A percentile compares a stretch with the other conserved stretches of the same genome.
phyloP scores from a whole-genome alignment of 331 rosid genomes.

The Arachis monticola region DNA sequence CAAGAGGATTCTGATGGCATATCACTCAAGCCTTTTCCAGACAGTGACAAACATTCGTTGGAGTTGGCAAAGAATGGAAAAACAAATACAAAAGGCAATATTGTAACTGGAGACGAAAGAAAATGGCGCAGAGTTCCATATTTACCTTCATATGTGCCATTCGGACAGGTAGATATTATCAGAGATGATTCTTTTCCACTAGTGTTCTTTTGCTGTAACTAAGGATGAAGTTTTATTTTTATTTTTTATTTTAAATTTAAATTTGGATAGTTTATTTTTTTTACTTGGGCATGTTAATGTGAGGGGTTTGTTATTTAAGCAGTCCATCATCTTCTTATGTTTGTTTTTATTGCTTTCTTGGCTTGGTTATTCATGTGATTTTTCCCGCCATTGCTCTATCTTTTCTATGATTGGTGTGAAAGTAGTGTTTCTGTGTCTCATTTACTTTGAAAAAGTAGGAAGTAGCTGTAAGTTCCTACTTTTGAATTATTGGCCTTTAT shows the following conservation, averaged over 20 bases:
- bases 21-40: constrained; percentile 88
- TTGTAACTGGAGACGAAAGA: constrained; percentile 52
- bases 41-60: constrained; percentile 47
- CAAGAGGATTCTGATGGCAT: constrained; percentile 93
- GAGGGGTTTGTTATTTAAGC: background rate
- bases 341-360: background rate
- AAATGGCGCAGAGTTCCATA: constrained; percentile 86
- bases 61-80: constrained; percentile 59
- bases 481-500: constrained; percentile 4
- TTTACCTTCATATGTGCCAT: constrained; percentile 96
- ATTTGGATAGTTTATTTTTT: background rate
- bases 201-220: constrained; percentile 24
- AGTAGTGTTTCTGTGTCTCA: constrained; percentile 20
- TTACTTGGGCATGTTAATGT: constrained; percentile 19
- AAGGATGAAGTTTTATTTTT: background rate
- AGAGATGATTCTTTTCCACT: background rate
- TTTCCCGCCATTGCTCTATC: background rate
- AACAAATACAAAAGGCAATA: constrained; percentile 49
- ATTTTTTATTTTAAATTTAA: background rate
- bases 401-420: constrained; percentile 4
- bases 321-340: constrained; percentile 21
- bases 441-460: constrained; percentile 13
- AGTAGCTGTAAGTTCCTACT: background rate
- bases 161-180: constrained; percentile 73
- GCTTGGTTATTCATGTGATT: constrained; percentile 19